Evolutionary conservation across 345 rosid species (phyloP).

Genomic region (Bretschneidera sinensis): DNA sequence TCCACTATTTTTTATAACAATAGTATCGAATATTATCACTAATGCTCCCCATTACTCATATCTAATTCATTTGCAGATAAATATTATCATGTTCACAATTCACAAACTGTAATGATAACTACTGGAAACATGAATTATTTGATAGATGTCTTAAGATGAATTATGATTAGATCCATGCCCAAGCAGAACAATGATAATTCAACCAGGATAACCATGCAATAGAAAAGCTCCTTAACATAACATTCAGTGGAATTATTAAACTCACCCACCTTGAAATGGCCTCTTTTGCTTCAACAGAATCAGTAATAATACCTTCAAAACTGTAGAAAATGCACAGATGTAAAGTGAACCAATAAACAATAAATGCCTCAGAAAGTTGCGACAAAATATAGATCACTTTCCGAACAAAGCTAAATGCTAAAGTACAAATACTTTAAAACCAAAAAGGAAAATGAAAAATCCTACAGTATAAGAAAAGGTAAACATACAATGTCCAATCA

Average conservation of each 20-base stretch:
- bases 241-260: slow-evolving; percentile 16
- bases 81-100: no score
- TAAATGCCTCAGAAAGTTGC: not conserved
- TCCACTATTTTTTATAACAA: no score
- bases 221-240: slow-evolving; percentile 11
- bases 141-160: not conserved
- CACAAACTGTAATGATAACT: no score
- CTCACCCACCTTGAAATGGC: slow-evolving; percentile 66
- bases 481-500: slow-evolving; percentile 89
- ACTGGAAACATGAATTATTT: no score
- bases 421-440: no score
- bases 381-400: not conserved
- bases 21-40: no score
- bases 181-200: slow-evolving; percentile 4
- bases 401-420: not conserved
- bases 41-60: no score
- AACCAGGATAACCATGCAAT: not conserved
- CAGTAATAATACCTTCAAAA: slow-evolving; percentile 81
- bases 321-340: slow-evolving; percentile 38
- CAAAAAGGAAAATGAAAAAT: no score
- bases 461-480: slow-evolving; percentile 8
- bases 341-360: slow-evolving; percentile 22
- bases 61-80: no score
- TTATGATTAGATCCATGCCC: slow-evolving; percentile 8
- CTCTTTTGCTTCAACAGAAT: slow-evolving; percentile 81